Conservation (phyloP, 768 basidiomycete genomes). For the Tulasnella sp. region DNA sequence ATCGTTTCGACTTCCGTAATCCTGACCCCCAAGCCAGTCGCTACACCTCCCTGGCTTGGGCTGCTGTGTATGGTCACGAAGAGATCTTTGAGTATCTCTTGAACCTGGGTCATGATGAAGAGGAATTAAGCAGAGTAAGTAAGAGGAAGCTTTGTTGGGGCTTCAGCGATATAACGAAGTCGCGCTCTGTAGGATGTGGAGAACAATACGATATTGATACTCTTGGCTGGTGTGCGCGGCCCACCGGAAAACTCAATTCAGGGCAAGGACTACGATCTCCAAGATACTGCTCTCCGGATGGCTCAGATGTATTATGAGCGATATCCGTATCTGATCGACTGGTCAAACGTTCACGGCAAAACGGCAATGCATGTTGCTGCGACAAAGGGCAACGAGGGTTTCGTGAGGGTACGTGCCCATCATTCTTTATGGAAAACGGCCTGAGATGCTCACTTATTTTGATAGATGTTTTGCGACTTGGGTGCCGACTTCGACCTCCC, state of each 20-base stretch:
- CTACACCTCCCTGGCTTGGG: constrained; percentile 85
- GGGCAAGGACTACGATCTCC: constrained; percentile 46
- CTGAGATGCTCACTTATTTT: background rate
- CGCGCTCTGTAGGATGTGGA: constrained; percentile 58
- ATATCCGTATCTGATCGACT: constrained; percentile 78
- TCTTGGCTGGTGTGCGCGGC: constrained; percentile 70
- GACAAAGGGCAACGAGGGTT: constrained; percentile 78
- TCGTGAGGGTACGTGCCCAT: constrained; percentile 56
- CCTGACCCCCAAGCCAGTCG: constrained; percentile 64
- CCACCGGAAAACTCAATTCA: constrained; percentile 36
- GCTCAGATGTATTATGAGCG: constrained; percentile 76
- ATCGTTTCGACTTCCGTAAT: constrained; percentile 78
- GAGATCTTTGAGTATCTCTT: constrained; percentile 91
- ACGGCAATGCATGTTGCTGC: constrained; percentile 85
- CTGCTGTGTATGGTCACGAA: constrained; percentile 76
- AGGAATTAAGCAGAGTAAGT: constrained; percentile 79
- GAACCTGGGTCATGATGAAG: constrained; percentile 80
- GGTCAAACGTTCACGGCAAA: constrained; percentile 83
- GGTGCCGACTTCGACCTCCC: constrained; percentile 83
- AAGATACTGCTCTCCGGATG: constrained; percentile 73
- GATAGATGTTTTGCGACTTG: constrained; percentile 79
- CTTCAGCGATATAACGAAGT: background rate
- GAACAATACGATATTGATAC: constrained; percentile 85
- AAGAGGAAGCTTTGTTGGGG: constrained; percentile 9
- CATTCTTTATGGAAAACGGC: background rate